A percentile compares a stretch with the other conserved stretches of the same genome.
phyloP scores from a whole-genome alignment of 2,329 filamentous ascomycete species.

The Cladosporium sp. region DNA sequence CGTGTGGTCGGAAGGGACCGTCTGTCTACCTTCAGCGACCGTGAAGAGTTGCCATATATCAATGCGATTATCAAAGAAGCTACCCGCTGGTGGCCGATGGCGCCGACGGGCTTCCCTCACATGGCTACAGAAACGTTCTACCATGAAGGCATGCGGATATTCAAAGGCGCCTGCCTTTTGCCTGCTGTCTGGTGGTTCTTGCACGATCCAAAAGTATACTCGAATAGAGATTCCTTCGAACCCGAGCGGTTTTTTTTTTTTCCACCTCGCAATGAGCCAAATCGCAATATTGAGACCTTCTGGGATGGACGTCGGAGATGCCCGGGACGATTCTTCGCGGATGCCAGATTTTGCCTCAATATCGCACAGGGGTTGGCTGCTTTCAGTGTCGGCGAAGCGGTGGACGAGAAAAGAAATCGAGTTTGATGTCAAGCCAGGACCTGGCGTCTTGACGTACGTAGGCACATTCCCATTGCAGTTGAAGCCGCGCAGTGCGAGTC shows the following conservation, averaged over 20 bases:
- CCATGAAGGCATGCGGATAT: constrained; percentile 34
- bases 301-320: constrained; percentile 59
- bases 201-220: constrained; percentile 38
- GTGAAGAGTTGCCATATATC: constrained; percentile 24
- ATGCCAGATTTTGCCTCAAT: constrained; percentile 43
- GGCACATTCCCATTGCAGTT: constrained; percentile 30
- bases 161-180: constrained; percentile 29
- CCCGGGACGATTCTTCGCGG: constrained; percentile 47
- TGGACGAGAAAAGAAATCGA: constrained; percentile 41
- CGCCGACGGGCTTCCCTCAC: constrained; percentile 24
- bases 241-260: constrained; percentile 43
- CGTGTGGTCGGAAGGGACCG: constrained; percentile 23
- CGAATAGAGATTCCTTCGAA: constrained; percentile 33
- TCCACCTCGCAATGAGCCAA: constrained; percentile 33
- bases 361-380: constrained; percentile 49
- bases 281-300: constrained; percentile 54
- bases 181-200: constrained; percentile 40
- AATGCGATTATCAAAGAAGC: constrained; percentile 25
- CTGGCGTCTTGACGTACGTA: constrained; percentile 43
- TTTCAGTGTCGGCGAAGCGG: constrained; percentile 45
- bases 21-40: constrained; percentile 23
- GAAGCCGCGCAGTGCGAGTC: neutral
- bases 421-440: constrained; percentile 38
- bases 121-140: constrained; percentile 18
- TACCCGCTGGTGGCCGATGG: constrained; percentile 36